phyloP scores from a whole-genome alignment of 2,329 filamentous ascomycete genomes.

The Monosporascus sp. region DNA sequence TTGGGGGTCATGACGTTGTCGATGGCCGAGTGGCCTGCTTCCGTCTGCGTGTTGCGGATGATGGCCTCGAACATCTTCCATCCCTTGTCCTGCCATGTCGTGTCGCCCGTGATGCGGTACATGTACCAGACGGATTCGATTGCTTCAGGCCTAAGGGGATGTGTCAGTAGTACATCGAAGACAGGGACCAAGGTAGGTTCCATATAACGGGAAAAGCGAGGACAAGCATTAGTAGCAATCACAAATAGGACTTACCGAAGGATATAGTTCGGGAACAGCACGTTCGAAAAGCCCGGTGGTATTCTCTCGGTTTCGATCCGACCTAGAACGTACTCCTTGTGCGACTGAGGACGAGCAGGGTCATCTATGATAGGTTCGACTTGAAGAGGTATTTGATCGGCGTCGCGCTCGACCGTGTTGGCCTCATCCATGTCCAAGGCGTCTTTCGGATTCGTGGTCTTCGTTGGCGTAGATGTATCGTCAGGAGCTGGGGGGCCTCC shows the following conservation, averaged over 20 bases:
- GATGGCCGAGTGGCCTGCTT: slow-evolving; percentile 66
- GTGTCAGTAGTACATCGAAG: slow-evolving; percentile 13
- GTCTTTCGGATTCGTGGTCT: slow-evolving; percentile 10
- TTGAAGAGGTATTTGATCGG: slow-evolving; percentile 22
- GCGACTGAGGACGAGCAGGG: slow-evolving; percentile 39
- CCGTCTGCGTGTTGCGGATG: slow-evolving; percentile 58
- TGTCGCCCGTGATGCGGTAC: slow-evolving; percentile 82
- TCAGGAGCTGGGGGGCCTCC: slow-evolving; percentile 2
- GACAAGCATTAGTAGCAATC: no score
- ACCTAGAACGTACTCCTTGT: slow-evolving; percentile 47
- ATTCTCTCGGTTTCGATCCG: slow-evolving; percentile 40
- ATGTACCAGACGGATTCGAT: slow-evolving; percentile 87
- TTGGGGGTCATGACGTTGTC: slow-evolving; percentile 50
- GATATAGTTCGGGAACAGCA: slow-evolving; percentile 49
- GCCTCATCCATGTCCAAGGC: slow-evolving; percentile 5
- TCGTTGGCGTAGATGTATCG: slow-evolving; percentile 5
- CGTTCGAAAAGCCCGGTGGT: slow-evolving; percentile 44
- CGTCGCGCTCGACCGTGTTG: slow-evolving; percentile 8
- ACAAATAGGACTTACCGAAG: slow-evolving; percentile 44
- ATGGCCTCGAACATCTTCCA: slow-evolving; percentile 82
- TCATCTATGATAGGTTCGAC: slow-evolving; percentile 21
- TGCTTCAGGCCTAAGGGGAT: slow-evolving; percentile 61
- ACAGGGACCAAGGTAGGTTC: slow-evolving; percentile 1
- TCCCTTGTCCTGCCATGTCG: slow-evolving; percentile 69
- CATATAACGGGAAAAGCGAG: no score